Base-by-base conservation (phyloP, 129 eudicot genomes). In the Helianthus annuus region DNA sequence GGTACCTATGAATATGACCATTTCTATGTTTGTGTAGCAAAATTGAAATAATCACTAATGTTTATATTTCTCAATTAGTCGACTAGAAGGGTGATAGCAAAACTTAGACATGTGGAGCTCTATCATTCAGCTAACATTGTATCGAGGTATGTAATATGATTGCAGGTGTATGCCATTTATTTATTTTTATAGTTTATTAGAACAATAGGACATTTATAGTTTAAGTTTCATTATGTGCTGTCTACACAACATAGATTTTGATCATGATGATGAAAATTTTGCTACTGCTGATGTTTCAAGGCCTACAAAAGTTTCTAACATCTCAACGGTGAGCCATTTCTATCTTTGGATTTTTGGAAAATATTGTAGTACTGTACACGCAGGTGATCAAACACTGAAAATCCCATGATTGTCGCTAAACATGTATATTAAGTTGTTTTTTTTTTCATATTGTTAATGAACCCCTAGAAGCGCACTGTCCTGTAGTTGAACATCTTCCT, bases 201-300 rank as follows among this genome's bases (percentile, higher is more conserved):
- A 10, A 6, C 16, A 29, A 48, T 10, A 36, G 14, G n/a, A 42
- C 19, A 39, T 59, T 64, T 49, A 29, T 17, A 22, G 66, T 55
- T 24, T 38, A 27, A 10, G 75, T 62, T 71, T 63, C 75, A 59
- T 48, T 32, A 51, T 76, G 38, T 75, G 68, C 57, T n/a, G 44
- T 71, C 67, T 48, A 65, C 29, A 24, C 83, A 87, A 90, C 81
- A 87, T 87, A 70, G 94, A 87, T 64, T 87, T 84, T 80, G 87
- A 87, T 64, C 83, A 87, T 15, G 94, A 85, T 80, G 94, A 87
- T 80, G 94, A 85, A 75, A 22, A 82, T 58, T 83, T 87, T 85
- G 94, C 94, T 80, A 87, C 94, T 53, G 90, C 94, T 80, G 94
- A 89, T 6, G 94, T 19, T 19, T 19, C 22, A 19, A 19, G 22